Conservation (phyloP, 345 rosid genomes). For the Eucalyptus marginata region DNA sequence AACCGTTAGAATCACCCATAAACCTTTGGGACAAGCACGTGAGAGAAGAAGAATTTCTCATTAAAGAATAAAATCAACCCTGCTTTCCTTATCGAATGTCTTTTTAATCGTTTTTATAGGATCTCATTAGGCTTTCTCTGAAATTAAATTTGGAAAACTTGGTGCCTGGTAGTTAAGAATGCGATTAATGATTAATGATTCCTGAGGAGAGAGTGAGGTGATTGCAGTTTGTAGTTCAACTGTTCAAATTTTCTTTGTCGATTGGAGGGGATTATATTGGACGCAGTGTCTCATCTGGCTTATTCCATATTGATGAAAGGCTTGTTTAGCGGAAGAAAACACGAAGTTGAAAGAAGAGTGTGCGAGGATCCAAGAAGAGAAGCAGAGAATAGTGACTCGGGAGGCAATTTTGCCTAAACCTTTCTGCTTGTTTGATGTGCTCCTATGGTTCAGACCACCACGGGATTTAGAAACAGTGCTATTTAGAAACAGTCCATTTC, state of each 20-base stretch:
- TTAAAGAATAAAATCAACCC: neutral
- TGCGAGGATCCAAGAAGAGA: neutral
- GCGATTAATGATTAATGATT: neutral
- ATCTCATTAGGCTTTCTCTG: neutral
- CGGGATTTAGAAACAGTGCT: neutral
- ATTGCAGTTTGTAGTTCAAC: neutral
- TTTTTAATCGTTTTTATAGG: neutral
- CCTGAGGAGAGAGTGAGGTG: neutral
- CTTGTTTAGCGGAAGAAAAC: neutral
- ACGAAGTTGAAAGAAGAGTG: neutral
- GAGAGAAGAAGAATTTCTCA: neutral
- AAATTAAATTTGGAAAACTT: neutral
- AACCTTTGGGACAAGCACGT: neutral
- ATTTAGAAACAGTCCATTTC: neutral
- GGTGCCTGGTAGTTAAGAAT: neutral
- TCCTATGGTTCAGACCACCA: neutral
- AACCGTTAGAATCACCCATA: neutral
- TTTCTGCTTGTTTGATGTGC: neutral
- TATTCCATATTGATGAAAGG: neutral
- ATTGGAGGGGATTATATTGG: neutral
- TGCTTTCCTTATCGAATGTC: neutral
- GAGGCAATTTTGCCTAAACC: neutral
- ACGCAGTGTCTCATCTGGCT: neutral
- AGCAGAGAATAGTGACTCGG: neutral
- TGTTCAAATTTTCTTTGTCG: neutral